phyloP scores from a whole-genome alignment of 495 filamentous ascomycete species.

The Recurvomyces mirabilis region DNA sequence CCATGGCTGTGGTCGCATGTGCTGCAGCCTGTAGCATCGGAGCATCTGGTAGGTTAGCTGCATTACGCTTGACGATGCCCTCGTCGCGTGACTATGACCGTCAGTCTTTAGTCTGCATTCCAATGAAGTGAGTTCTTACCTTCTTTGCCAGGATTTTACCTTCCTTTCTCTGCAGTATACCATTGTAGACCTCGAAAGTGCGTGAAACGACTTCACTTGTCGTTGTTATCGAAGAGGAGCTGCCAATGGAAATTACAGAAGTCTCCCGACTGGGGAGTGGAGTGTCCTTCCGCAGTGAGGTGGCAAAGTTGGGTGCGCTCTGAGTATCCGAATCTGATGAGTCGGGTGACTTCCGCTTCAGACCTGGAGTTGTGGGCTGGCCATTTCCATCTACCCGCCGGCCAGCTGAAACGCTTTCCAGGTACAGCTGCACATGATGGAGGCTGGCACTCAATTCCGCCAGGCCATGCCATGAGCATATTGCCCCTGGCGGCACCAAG shows the following conservation, averaged over 20 bases:
- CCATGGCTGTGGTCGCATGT: slow-evolving; percentile 6
- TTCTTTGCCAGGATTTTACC: slow-evolving; percentile 21
- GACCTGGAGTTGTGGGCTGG: slow-evolving; percentile 1
- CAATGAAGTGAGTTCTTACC: slow-evolving; percentile 11
- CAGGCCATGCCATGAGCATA: slow-evolving; percentile 28
- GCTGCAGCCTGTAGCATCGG: slow-evolving; percentile 23
- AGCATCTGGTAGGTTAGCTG: slow-evolving; percentile 23
- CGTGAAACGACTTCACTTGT: not conserved
- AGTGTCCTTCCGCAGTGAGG: too few relatives aligned
- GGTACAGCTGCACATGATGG: slow-evolving; percentile 27
- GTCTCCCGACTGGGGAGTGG: not conserved
- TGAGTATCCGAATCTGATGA: not conserved
- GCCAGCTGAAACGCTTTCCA: slow-evolving; percentile 15
- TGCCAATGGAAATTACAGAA: slow-evolving; percentile 4
- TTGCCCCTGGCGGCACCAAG: not conserved
- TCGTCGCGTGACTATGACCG: slow-evolving; percentile 2
- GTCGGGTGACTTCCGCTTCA: slow-evolving; percentile 27
- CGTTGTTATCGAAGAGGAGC: not conserved
- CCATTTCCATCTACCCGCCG: not conserved
- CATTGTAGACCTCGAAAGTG: slow-evolving; percentile 26
- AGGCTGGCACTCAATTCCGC: slow-evolving; percentile 25
- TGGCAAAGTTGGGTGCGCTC: too few relatives aligned
- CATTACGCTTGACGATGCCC: slow-evolving; percentile 10
- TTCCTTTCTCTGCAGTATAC: slow-evolving; percentile 22
- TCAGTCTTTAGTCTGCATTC: not conserved